These are phyloP conservation scores for Didymella glomerata DNA, from an alignment of 2,329 filamentous ascomycete genomes.

Conservation along the genomic window DNA sequence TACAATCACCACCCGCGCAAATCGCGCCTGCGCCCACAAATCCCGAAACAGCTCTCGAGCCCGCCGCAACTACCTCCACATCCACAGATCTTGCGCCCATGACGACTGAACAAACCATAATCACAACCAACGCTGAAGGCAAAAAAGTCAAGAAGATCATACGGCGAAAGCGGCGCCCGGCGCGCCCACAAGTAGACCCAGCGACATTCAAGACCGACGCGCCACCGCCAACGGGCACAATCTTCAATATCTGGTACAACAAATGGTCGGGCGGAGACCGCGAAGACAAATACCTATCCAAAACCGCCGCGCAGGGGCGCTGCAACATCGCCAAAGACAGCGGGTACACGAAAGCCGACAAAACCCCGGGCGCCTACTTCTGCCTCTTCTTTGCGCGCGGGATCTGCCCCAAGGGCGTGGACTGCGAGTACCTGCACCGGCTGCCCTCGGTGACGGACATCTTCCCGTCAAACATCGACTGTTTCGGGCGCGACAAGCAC, in stretches of 20 bases:
- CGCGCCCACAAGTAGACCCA: constrained; percentile 88
- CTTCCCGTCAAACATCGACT: constrained; percentile 93
- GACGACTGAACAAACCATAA: constrained; percentile 42
- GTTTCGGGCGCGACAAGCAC: constrained; percentile 92
- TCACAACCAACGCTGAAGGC: constrained; percentile 54
- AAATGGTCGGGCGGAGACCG: constrained; percentile 97
- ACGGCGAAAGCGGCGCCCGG: constrained; percentile 87
- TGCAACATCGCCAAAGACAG: constrained; percentile 81
- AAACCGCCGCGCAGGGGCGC: constrained; percentile 81
- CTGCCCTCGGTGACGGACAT: constrained; percentile 86
- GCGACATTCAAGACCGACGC: constrained; percentile 82
- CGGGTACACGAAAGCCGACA: constrained; percentile 61
- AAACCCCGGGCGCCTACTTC: constrained; percentile 75
- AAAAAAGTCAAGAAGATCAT: constrained; percentile 90
- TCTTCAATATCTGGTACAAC: constrained; percentile 99
- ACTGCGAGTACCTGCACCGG: constrained; percentile 93
- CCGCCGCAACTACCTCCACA: constrained; percentile 35
- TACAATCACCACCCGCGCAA: constrained; percentile 38
- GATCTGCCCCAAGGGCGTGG: constrained; percentile 81
- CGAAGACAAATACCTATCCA: constrained; percentile 87
- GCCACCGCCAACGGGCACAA: constrained; percentile 89
- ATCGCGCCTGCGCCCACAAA: constrained; percentile 25
- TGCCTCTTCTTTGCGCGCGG: constrained; percentile 92
- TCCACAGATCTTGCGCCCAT: constrained; percentile 38
- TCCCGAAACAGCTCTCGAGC: constrained; percentile 22